phyloP scores from a whole-genome alignment of 768 basidiomycete genomes.

The Trametes villosa region DNA sequence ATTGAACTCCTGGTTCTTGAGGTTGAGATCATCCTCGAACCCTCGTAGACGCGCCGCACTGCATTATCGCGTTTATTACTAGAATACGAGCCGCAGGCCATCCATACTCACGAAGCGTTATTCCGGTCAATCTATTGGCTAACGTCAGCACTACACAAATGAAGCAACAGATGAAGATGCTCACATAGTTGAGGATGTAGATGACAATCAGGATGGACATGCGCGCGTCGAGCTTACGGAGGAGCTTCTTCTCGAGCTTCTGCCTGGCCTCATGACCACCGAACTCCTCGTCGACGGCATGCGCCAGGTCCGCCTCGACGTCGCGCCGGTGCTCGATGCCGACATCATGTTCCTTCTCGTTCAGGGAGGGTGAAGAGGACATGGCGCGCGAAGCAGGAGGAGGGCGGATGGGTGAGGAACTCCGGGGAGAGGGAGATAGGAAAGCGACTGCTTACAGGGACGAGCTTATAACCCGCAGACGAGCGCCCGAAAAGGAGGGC shows the following conservation, averaged over 20 bases:
- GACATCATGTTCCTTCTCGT: slow-evolving; percentile 19
- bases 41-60: slow-evolving; percentile 77
- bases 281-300: slow-evolving; percentile 38
- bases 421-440: slow-evolving; percentile 15
- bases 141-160: background rate
- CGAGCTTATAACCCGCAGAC: slow-evolving; percentile 17
- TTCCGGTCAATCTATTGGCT: slow-evolving; percentile 65
- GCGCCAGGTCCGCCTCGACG: slow-evolving; percentile 16
- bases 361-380: slow-evolving; percentile 20
- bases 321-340: slow-evolving; percentile 21
- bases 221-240: slow-evolving; percentile 48
- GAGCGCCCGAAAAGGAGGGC: slow-evolving; percentile 6
- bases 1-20: slow-evolving; percentile 65
- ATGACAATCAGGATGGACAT: slow-evolving; percentile 49
- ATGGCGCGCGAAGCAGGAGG: slow-evolving; percentile 13
- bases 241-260: slow-evolving; percentile 46
- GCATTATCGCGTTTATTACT: background rate
- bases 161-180: background rate
- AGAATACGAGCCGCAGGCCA: background rate
- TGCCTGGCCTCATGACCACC: slow-evolving; percentile 44
- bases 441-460: slow-evolving; percentile 15
- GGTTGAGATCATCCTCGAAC: slow-evolving; percentile 67
- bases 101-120: slow-evolving; percentile 58
- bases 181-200: slow-evolving; percentile 50
- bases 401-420: slow-evolving; percentile 3